A percentile compares a stretch with the other conserved stretches of the same genome.
Evolutionary conservation across 2,329 filamentous ascomycete genomes (phyloP).

Genomic region (Hypomyces rosellus): DNA sequence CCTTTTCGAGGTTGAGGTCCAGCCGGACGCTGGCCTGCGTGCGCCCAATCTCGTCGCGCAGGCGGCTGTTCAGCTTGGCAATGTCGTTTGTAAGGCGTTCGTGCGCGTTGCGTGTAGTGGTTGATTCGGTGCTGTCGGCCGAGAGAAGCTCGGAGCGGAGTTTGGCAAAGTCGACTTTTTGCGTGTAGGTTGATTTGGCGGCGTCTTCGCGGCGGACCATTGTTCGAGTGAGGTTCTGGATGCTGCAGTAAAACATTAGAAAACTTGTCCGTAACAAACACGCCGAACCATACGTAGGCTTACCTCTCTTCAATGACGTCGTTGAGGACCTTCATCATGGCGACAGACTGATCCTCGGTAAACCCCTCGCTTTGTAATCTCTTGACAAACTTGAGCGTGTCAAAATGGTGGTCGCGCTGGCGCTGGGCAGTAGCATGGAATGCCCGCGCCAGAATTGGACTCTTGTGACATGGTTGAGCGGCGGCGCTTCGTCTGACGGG

Average conservation of each 20-base stretch:
- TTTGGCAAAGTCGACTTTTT: constrained; percentile 98
- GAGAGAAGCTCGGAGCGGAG: constrained; percentile 89
- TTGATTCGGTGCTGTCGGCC: constrained; percentile 83
- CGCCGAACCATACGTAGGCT: background rate
- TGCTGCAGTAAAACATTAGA: constrained; percentile 42
- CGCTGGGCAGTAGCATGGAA: constrained; percentile 62
- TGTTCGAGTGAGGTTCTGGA: constrained; percentile 92
- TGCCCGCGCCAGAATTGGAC: constrained; percentile 30
- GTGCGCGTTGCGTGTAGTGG: constrained; percentile 81
- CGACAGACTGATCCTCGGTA: constrained; percentile 87
- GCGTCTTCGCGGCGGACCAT: constrained; percentile 97
- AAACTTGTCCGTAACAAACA: background rate
- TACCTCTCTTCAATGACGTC: constrained; percentile 95
- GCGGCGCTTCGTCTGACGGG: constrained; percentile 4
- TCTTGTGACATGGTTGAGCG: constrained; percentile 5
- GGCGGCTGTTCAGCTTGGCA: constrained; percentile 80
- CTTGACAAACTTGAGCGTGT: constrained; percentile 96
- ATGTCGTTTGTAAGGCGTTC: constrained; percentile 92
- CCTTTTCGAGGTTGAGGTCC: constrained; percentile 94
- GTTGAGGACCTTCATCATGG: constrained; percentile 97
- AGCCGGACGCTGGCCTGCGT: constrained; percentile 90
- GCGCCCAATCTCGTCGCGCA: constrained; percentile 88
- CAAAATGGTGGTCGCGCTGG: constrained; percentile 84
- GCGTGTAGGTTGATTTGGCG: constrained; percentile 69
- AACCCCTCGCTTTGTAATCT: constrained; percentile 85